phyloP scores from a whole-genome alignment of 2,329 filamentous ascomycete species.

The Beauveria bassiana region DNA sequence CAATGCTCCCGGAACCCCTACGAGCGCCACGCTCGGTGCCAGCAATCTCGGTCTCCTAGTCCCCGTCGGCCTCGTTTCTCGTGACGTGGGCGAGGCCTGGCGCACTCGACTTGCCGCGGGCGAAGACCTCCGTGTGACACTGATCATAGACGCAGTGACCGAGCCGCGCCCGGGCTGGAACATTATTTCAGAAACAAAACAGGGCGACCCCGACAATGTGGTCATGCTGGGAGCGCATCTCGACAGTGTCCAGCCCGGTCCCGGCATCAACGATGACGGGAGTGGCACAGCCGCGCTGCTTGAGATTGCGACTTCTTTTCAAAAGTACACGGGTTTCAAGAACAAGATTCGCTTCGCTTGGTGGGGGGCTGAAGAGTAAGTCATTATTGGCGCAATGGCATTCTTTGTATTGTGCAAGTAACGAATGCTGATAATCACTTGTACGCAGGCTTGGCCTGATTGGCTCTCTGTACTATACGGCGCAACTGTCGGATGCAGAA shows the following conservation, averaged over 20 bases:
- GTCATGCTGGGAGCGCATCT: slow-evolving; percentile 35
- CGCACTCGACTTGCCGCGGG: slow-evolving; percentile 23
- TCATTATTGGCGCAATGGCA: not conserved
- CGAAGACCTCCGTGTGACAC: slow-evolving; percentile 26
- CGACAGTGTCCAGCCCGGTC: slow-evolving; percentile 31
- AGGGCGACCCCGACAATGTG: slow-evolving; percentile 34
- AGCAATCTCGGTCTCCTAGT: slow-evolving; percentile 28
- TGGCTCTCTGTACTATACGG: slow-evolving; percentile 35
- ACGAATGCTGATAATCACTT: not conserved
- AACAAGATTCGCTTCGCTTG: slow-evolving; percentile 37
- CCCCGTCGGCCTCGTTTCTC: slow-evolving; percentile 29
- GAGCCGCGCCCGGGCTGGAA: slow-evolving; percentile 32
- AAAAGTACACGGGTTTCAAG: slow-evolving; percentile 29
- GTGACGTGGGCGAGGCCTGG: slow-evolving; percentile 30
- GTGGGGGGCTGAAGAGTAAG: slow-evolving; percentile 36
- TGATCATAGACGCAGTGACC: slow-evolving; percentile 30
- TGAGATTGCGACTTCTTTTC: slow-evolving; percentile 30
- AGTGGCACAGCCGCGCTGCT: slow-evolving; percentile 31
- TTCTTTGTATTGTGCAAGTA: too few relatives aligned
- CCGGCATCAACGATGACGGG: slow-evolving; percentile 35
- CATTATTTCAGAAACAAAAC: slow-evolving; percentile 35
- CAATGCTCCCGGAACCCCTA: slow-evolving; percentile 40
- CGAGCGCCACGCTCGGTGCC: slow-evolving; percentile 45
- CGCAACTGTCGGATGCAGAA: slow-evolving; percentile 27
- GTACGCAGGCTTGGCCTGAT: slow-evolving; percentile 28